Evolutionary conservation across 805 yeast genomes (phyloP).

Genomic region (Ogataea minuta): DNA sequence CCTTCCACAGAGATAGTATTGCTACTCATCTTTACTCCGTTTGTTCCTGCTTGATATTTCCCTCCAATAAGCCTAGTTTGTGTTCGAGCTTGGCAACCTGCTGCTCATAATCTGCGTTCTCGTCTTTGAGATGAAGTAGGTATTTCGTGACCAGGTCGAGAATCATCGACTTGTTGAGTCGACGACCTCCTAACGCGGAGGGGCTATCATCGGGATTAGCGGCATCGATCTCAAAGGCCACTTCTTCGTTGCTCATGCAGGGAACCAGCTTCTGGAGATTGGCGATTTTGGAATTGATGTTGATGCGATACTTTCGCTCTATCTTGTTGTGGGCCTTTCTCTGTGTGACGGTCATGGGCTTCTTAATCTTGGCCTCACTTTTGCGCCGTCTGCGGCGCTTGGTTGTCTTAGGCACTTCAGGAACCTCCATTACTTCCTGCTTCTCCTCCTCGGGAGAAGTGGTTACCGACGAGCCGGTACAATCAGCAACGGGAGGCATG

Average conservation of each 20-base stretch:
- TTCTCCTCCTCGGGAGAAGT: slow-evolving; percentile 16
- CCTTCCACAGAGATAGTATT: background rate
- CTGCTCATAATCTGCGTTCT: slow-evolving; percentile 35
- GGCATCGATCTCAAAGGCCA: slow-evolving; percentile 59
- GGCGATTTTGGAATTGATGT: slow-evolving; percentile 70
- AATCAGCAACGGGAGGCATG: slow-evolving; percentile 6
- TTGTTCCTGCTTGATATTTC: background rate
- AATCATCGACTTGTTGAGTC: slow-evolving; percentile 63
- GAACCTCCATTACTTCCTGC: background rate
- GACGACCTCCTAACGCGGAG: slow-evolving; percentile 30
- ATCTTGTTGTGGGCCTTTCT: slow-evolving; percentile 72
- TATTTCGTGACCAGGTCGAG: slow-evolving; percentile 68
- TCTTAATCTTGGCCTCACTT: slow-evolving; percentile 20
- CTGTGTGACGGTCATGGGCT: slow-evolving; percentile 40
- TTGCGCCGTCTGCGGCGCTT: slow-evolving; percentile 12
- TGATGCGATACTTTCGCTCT: slow-evolving; percentile 68
- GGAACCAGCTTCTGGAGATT: slow-evolving; percentile 66
- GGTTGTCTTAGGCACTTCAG: background rate
- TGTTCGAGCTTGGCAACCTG: slow-evolving; percentile 29
- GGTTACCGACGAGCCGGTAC: slow-evolving; percentile 7
- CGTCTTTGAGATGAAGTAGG: slow-evolving; percentile 50
- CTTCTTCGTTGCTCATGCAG: slow-evolving; percentile 59
- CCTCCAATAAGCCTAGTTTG: slow-evolving; percentile 18
- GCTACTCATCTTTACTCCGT: background rate
- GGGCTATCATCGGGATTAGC: slow-evolving; percentile 10